Percentiles rank a stretch among this genome's conserved stretches.
Conservation (phyloP, 371 early-diverging fungal species). For the Syncephalastrum sp. region DNA sequence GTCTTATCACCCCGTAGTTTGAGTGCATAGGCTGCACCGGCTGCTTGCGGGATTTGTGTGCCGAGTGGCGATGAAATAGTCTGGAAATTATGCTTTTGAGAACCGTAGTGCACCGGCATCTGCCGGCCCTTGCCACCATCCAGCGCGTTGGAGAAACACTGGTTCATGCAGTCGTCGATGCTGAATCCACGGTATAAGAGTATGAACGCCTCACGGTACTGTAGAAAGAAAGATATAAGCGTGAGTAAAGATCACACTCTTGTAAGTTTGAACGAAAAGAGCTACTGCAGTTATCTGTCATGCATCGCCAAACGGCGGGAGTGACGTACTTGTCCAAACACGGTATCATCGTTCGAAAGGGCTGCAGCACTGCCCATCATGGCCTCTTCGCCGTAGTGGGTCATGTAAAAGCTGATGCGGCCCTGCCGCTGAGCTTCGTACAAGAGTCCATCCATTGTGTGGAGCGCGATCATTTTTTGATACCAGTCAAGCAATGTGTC, state of each 20-base stretch:
- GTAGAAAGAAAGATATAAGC: neutral
- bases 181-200: slow-evolving; percentile 93
- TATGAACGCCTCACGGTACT: slow-evolving; percentile 95
- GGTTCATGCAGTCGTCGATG: slow-evolving; percentile 92
- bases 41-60: slow-evolving; percentile 96
- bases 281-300: neutral
- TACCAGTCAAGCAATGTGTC: slow-evolving; percentile 81
- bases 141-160: slow-evolving; percentile 90
- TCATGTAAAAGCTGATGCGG: slow-evolving; percentile 97
- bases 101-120: slow-evolving; percentile 98
- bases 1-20: slow-evolving; percentile 79
- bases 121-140: slow-evolving; percentile 96
- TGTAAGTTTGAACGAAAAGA: neutral
- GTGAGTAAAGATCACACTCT: neutral
- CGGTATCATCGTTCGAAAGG: slow-evolving; percentile 80
- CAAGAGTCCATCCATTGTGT: slow-evolving; percentile 89
- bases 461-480: slow-evolving; percentile 86
- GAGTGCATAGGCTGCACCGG: slow-evolving; percentile 94
- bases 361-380: slow-evolving; percentile 92
- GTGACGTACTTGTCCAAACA: slow-evolving; percentile 73
- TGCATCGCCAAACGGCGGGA: neutral
- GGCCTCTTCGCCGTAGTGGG: slow-evolving; percentile 97
- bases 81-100: slow-evolving; percentile 82
- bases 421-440: slow-evolving; percentile 99
- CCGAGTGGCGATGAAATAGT: slow-evolving; percentile 96